Percentiles rank a stretch among this genome's conserved stretches.
These are phyloP conservation scores for Lactarius evosmus DNA, from an alignment of 768 basidiomycete species.

Conservation along the genomic window DNA sequence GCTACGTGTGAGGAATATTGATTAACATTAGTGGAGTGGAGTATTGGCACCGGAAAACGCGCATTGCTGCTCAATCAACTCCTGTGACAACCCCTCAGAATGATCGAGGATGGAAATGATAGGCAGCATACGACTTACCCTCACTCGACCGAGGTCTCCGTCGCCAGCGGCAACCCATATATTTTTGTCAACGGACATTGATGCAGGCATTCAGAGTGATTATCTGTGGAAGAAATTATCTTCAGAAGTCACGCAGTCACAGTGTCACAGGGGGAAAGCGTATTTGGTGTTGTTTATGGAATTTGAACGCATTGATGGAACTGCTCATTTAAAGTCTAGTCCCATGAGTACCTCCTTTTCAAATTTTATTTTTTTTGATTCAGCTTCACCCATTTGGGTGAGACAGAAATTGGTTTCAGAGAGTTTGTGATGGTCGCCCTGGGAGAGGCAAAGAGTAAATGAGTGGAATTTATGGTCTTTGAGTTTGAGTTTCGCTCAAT, in stretches of 20 bases:
- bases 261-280: neutral
- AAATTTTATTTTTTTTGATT: neutral
- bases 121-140: constrained; percentile 40
- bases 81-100: constrained; percentile 13
- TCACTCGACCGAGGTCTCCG: constrained; percentile 76
- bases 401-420: neutral
- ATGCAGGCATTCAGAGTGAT: constrained; percentile 33
- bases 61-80: constrained; percentile 45
- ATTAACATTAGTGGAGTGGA: constrained; percentile 15
- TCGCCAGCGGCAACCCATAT: constrained; percentile 94
- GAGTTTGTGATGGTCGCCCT: neutral
- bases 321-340: constrained; percentile 12
- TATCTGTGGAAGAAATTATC: neutral
- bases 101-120: constrained; percentile 1
- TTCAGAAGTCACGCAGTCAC: neutral
- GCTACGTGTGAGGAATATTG: constrained; percentile 29
- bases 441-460: neutral
- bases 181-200: constrained; percentile 48
- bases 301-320: neutral
- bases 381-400: neutral
- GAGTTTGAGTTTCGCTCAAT: neutral
- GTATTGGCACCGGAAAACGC: constrained; percentile 49
- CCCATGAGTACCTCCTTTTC: neutral
- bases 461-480: neutral
- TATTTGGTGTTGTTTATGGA: constrained; percentile 17